Evolutionary conservation across 2,329 filamentous ascomycete species (phyloP).

Genomic region (Colletotrichum tropicale): DNA sequence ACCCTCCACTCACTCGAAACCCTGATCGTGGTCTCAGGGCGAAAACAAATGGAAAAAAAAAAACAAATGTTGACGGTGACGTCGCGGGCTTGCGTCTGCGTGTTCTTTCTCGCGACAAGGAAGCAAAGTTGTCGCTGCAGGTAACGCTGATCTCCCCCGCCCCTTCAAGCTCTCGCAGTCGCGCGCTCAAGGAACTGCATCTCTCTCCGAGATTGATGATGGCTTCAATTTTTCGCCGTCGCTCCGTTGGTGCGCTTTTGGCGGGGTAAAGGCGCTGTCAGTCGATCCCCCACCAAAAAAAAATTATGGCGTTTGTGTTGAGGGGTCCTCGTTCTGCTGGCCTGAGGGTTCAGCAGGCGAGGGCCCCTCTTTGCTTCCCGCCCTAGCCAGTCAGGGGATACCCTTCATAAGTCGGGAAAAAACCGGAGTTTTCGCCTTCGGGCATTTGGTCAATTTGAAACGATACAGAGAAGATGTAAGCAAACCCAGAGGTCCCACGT

Average conservation of each 20-base stretch:
- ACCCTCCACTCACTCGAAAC: not conserved
- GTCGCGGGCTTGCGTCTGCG: not conserved
- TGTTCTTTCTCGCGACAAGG: not conserved
- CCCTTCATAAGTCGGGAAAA: not conserved
- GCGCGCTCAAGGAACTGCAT: not conserved
- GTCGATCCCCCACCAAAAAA: not conserved
- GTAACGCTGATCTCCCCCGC: not conserved
- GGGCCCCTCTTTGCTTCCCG: not conserved
- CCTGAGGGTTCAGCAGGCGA: not conserved
- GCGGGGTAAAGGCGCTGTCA: not conserved
- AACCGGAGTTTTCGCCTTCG: slow-evolving; percentile 22
- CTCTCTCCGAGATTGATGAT: not conserved
- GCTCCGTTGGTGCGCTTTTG: not conserved
- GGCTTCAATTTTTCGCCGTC: not conserved
- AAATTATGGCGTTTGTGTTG: not conserved
- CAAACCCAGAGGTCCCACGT: not conserved
- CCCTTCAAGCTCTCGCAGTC: not conserved
- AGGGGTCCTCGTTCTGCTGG: not conserved
- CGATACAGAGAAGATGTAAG: slow-evolving; percentile 24
- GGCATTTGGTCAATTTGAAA: slow-evolving; percentile 33
- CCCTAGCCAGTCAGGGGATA: not conserved
- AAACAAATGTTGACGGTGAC: not conserved
- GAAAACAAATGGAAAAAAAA: not conserved
- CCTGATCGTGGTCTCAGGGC: not conserved
- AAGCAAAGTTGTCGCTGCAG: not conserved